These are phyloP conservation scores for Colletotrichum sp. DNA, from an alignment of 2,329 filamentous ascomycete species.

Conservation along the genomic window DNA sequence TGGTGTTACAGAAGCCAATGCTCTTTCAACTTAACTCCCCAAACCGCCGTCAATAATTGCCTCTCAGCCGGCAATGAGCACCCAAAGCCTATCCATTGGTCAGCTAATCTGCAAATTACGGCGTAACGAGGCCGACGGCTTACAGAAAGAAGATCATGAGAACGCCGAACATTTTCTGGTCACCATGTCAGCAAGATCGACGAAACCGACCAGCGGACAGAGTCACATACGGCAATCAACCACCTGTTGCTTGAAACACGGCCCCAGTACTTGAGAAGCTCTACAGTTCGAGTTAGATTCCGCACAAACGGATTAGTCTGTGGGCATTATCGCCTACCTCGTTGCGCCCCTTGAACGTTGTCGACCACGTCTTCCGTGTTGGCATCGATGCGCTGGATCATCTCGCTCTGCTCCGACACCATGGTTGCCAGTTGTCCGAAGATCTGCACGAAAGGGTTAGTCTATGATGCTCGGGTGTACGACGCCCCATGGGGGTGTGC, in stretches of 20 bases:
- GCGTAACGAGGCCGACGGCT: conserved; percentile 30
- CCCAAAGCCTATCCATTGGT: conserved; percentile 59
- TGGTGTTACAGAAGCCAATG: conserved; percentile 20
- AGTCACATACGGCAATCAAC: conserved; percentile 69
- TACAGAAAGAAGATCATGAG: conserved; percentile 91
- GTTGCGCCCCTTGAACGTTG: conserved; percentile 95
- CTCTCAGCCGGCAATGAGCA: conserved; percentile 63
- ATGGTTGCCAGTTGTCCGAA: conserved; percentile 95
- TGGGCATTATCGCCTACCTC: conserved; percentile 35
- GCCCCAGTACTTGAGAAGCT: conserved; percentile 96
- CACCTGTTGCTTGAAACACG: conserved; percentile 93
- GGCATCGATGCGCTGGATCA: conserved; percentile 96
- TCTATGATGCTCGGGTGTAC: conserved; percentile 29
- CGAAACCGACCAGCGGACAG: neutral
- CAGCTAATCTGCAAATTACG: neutral
- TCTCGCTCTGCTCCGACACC: conserved; percentile 97
- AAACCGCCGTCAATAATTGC: neutral
- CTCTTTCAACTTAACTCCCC: neutral
- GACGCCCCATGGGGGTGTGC: conserved; percentile 22
- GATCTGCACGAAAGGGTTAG: conserved; percentile 50
- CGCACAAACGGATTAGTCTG: neutral
- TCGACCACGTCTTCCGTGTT: conserved; percentile 98
- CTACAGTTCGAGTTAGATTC: conserved; percentile 35
- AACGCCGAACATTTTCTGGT: conserved; percentile 74
- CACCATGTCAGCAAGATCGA: neutral